These are phyloP conservation scores for Aspergillus bombycis DNA, from an alignment of 2,329 filamentous ascomycete genomes.

Conservation along the genomic window DNA sequence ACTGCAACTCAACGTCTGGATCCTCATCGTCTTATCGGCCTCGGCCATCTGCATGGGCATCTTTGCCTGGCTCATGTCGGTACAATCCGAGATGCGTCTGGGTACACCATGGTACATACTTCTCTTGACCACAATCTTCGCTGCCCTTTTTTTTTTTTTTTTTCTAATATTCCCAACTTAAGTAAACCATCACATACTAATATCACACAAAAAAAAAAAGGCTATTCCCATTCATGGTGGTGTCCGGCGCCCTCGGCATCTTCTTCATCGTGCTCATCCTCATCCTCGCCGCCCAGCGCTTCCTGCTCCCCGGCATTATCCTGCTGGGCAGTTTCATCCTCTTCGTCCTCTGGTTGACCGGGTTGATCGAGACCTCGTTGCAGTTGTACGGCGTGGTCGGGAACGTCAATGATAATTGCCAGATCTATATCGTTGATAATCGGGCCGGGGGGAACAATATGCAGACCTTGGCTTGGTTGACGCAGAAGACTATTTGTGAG, in stretches of 20 bases:
- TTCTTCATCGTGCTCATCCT: conserved; percentile 63
- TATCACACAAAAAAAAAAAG: conserved; percentile 39
- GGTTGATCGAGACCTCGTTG: conserved; percentile 64
- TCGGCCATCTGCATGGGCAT: conserved; percentile 62
- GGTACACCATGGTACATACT: conserved; percentile 62
- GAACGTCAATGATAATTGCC: conserved; percentile 63
- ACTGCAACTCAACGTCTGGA: conserved; percentile 67
- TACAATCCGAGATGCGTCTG: conserved; percentile 58
- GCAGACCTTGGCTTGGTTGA: conserved; percentile 64
- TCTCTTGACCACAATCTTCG: conserved; percentile 12
- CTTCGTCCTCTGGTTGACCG: conserved; percentile 63
- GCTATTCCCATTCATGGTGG: conserved; percentile 67
- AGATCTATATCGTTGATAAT: conserved; percentile 57
- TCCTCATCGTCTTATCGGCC: conserved; percentile 62
- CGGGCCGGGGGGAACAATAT: conserved; percentile 51
- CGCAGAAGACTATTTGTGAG: conserved; percentile 65
- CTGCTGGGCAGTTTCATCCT: conserved; percentile 64
- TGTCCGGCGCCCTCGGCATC: conserved; percentile 59
- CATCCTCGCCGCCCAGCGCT: conserved; percentile 58
- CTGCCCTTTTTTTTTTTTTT: background rate
- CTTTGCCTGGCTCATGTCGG: conserved; percentile 62
- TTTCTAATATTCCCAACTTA: too few species aligned
- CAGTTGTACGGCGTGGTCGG: conserved; percentile 61
- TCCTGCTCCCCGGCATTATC: conserved; percentile 62
- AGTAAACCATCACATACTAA: background rate